Percentiles rank a stretch among this genome's conserved stretches.
Evolutionary conservation across 2,329 filamentous ascomycete genomes (phyloP).

Genomic region (Zasmidium angulare): DNA sequence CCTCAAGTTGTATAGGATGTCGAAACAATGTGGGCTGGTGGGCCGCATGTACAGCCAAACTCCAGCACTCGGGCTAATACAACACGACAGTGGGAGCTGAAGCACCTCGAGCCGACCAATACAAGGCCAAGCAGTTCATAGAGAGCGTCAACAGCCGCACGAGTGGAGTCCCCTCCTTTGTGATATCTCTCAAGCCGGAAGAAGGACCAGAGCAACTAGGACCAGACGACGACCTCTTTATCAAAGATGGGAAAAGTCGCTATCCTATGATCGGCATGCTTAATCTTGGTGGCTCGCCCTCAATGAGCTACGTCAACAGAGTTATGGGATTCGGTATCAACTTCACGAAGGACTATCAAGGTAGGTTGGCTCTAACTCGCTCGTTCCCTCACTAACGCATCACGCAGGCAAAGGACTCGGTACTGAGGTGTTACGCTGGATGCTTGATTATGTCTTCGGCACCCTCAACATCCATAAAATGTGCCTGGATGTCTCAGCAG

Average conservation of each 20-base stretch:
- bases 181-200: background rate
- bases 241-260: background rate
- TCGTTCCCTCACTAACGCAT: background rate
- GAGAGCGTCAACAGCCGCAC: background rate
- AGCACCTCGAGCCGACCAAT: background rate
- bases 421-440: background rate
- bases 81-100: background rate
- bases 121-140: background rate
- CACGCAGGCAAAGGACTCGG: background rate
- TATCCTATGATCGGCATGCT: background rate
- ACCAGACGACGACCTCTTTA: background rate
- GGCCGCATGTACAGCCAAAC: background rate
- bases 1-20: background rate
- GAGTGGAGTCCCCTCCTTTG: background rate
- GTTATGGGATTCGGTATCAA: background rate
- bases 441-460: background rate
- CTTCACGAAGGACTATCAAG: conserved; percentile 2
- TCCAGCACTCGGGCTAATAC: background rate
- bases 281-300: background rate
- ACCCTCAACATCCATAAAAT: background rate
- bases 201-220: background rate
- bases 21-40: background rate
- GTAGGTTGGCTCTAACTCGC: background rate
- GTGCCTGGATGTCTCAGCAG: background rate
- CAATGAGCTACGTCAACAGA: background rate